Conservation (phyloP, 768 basidiomycete genomes). For the Leucosporidium scottii region DNA sequence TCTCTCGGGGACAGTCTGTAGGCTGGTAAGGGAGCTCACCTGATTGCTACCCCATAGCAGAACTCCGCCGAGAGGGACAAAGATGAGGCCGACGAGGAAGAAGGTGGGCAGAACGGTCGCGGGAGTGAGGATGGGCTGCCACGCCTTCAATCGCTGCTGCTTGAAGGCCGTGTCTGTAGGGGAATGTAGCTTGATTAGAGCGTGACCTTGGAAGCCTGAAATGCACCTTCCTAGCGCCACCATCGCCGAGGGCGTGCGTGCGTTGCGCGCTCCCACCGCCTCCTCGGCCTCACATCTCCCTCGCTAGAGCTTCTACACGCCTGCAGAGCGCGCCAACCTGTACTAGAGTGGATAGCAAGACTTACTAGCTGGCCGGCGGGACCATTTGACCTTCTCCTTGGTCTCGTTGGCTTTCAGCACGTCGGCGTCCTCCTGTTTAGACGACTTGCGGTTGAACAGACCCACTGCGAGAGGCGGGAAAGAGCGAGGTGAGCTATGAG, state of each 20-base stretch:
- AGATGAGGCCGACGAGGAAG: slow-evolving; percentile 87
- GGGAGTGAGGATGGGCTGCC: slow-evolving; percentile 98
- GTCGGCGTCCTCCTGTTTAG: slow-evolving; percentile 34
- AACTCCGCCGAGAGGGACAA: slow-evolving; percentile 84
- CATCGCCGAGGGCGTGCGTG: neutral
- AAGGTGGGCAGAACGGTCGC: slow-evolving; percentile 95
- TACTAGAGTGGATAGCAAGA: neutral
- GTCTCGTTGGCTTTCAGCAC: slow-evolving; percentile 35
- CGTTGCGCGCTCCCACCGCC: neutral
- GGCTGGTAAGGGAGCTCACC: slow-evolving; percentile 42
- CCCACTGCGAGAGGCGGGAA: slow-evolving; percentile 27
- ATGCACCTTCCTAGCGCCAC: neutral
- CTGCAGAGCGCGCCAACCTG: neutral
- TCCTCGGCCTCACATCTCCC: neutral
- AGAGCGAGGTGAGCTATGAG: too few relatives aligned
- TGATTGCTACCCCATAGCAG: slow-evolving; percentile 80
- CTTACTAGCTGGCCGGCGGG: slow-evolving; percentile 44
- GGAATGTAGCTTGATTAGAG: neutral
- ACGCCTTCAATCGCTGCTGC: slow-evolving; percentile 97
- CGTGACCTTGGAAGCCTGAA: neutral
- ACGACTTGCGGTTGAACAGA: slow-evolving; percentile 40
- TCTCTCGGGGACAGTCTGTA: neutral
- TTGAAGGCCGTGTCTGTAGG: slow-evolving; percentile 50
- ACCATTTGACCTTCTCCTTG: slow-evolving; percentile 42
- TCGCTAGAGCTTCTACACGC: neutral